phyloP scores from a whole-genome alignment of 805 yeast genomes.

The Metschnikowia rubicola region DNA sequence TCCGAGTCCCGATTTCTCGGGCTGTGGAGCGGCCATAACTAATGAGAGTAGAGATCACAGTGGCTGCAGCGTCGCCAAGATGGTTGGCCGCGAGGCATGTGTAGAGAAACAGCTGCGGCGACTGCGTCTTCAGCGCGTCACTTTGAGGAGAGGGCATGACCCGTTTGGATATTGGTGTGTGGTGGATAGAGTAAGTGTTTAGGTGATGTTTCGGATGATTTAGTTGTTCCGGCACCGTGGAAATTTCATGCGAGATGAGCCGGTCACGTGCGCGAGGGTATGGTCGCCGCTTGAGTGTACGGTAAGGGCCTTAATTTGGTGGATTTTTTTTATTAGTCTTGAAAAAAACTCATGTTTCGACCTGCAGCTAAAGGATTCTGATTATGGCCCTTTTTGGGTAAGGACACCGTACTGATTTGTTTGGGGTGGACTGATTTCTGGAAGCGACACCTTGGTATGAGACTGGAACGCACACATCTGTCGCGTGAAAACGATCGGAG shows the following conservation, averaged over 20 bases:
- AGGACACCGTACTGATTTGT: no score
- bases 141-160: conserved; percentile 5
- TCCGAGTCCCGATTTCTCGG: conserved; percentile 46
- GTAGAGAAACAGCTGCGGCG: conserved; percentile 59
- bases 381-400: no score
- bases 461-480: no score
- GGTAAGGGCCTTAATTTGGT: no score
- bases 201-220: no score
- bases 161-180: not conserved
- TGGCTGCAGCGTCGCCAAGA: conserved; percentile 72
- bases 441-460: no score
- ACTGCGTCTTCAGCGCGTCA: conserved; percentile 42
- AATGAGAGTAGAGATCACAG: conserved; percentile 55
- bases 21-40: conserved; percentile 65
- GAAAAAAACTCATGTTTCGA: no score
- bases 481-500: no score
- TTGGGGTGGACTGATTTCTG: no score
- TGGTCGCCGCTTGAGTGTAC: not conserved
- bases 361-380: no score
- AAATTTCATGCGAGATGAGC: not conserved
- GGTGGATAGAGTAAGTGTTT: not conserved
- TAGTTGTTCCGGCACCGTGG: not conserved
- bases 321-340: no score
- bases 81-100: conserved; percentile 50
- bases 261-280: not conserved